Conservation (phyloP, 345 rosid species). For the Clausena lansium region DNA sequence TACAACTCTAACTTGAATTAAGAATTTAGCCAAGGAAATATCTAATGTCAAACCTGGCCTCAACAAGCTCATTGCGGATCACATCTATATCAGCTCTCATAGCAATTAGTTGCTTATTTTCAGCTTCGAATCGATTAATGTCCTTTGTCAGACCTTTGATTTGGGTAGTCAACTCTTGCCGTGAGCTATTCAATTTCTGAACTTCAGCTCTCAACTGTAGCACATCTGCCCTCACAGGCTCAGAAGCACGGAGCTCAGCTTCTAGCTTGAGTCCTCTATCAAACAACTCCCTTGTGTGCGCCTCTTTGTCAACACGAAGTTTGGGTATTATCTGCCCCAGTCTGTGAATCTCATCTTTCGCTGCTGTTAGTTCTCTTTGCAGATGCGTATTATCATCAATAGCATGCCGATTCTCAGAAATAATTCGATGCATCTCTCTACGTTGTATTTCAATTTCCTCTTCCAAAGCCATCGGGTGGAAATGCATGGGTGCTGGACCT, state of each 20-base stretch:
- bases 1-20: background rate
- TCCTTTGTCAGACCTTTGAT: constrained; percentile 21
- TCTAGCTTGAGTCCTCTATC: constrained; percentile 35
- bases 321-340: constrained; percentile 19
- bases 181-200: constrained; percentile 13
- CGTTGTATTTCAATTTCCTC: constrained; percentile 24
- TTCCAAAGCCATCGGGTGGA: constrained; percentile 21
- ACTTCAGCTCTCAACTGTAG: constrained; percentile 27
- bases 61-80: constrained; percentile 22
- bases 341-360: constrained; percentile 27
- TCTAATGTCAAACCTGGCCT: constrained; percentile 30
- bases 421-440: constrained; percentile 22
- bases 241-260: constrained; percentile 22
- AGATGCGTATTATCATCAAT: constrained; percentile 26
- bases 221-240: constrained; percentile 29
- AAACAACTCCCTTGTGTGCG: constrained; percentile 24
- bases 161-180: constrained; percentile 23
- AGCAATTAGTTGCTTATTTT: constrained; percentile 20
- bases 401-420: constrained; percentile 24
- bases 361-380: constrained; percentile 22
- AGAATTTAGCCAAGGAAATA: background rate
- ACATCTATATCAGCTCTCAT: constrained; percentile 23
- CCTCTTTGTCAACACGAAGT: constrained; percentile 27
- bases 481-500: constrained; percentile 15
- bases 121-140: constrained; percentile 18